These are phyloP conservation scores for Nigrospora sphaerica DNA, from an alignment of 2,329 filamentous ascomycete genomes.

Conservation along the genomic window DNA sequence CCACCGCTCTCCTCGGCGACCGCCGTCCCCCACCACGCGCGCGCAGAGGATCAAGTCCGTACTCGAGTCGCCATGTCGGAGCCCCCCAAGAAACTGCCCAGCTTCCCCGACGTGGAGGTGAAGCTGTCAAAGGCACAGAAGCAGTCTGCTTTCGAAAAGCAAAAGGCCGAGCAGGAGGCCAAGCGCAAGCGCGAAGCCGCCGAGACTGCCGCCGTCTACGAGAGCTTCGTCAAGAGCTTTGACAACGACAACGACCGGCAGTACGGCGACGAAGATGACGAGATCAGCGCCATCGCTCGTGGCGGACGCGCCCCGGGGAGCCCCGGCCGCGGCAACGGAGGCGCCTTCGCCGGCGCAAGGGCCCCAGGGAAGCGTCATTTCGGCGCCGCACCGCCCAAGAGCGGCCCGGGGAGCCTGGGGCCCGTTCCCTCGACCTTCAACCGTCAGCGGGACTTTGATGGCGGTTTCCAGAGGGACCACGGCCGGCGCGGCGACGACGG, in stretches of 20 bases:
- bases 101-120: slow-evolving; percentile 65
- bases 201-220: slow-evolving; percentile 80
- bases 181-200: slow-evolving; percentile 78
- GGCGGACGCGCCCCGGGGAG: slow-evolving; percentile 14
- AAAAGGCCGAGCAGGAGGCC: slow-evolving; percentile 82
- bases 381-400: slow-evolving; percentile 46
- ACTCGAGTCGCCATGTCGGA: slow-evolving; percentile 27
- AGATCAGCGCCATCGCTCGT: slow-evolving; percentile 10
- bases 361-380: slow-evolving; percentile 56
- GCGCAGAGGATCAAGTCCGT: too few relatives aligned
- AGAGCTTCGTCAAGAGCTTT: slow-evolving; percentile 80
- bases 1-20: too few relatives aligned
- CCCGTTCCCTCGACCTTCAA: slow-evolving; percentile 39
- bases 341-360: slow-evolving; percentile 17
- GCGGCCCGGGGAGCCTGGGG: slow-evolving; percentile 56
- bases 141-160: slow-evolving; percentile 81
- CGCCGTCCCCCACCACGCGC: too few relatives aligned
- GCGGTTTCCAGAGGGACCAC: slow-evolving; percentile 30
- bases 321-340: slow-evolving; percentile 22
- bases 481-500: slow-evolving; percentile 22
- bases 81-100: slow-evolving; percentile 39
- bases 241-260: slow-evolving; percentile 49
- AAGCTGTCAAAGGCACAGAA: slow-evolving; percentile 77
- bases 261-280: slow-evolving; percentile 19
- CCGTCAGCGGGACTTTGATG: slow-evolving; percentile 48